Percentiles rank a stretch among this genome's conserved stretches.
phyloP scores from a whole-genome alignment of 2,329 filamentous ascomycete species.

The Aspergillus nomiae region DNA sequence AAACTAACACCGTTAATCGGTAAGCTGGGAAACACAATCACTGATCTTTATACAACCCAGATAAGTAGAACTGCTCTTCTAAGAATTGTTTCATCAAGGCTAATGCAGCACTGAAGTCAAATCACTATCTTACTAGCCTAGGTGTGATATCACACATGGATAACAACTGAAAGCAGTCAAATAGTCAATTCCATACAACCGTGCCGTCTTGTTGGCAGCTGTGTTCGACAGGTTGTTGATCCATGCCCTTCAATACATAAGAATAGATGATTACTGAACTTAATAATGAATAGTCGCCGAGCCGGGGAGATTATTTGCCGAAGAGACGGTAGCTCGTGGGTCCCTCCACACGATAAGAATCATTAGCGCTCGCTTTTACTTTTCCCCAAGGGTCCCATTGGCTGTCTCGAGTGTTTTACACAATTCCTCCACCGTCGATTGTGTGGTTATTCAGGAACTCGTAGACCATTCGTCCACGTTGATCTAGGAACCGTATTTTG shows the following conservation, averaged over 20 bases:
- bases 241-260: background rate
- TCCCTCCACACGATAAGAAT: background rate
- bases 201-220: no score
- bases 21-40: no score
- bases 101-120: no score
- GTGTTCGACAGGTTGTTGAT: background rate
- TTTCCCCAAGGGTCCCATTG: background rate
- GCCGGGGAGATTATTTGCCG: background rate
- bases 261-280: background rate
- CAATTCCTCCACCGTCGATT: background rate
- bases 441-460: background rate
- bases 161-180: no score
- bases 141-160: no score
- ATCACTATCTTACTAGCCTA: no score
- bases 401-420: background rate
- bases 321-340: background rate
- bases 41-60: no score
- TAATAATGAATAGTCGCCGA: conserved; percentile 3
- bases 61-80: no score
- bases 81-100: no score
- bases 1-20: no score
- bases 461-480: background rate
- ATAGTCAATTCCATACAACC: no score
- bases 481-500: background rate
- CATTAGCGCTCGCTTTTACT: background rate